Conservation (phyloP, 371 early-diverging fungal species). For the Rhizomucor miehei region DNA sequence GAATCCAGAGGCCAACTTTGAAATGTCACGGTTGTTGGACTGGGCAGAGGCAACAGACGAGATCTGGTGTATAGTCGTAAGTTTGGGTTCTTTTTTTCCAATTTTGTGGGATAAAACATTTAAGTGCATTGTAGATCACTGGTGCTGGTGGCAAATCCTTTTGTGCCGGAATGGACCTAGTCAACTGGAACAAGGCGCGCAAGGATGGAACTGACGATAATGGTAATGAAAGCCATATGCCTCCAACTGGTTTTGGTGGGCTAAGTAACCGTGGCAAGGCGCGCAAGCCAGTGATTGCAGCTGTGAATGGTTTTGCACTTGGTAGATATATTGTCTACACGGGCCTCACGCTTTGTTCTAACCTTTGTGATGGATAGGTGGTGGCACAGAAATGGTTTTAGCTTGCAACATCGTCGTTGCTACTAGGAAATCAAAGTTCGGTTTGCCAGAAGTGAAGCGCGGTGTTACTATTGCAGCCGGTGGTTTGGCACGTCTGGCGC, state of each 20-base stretch:
- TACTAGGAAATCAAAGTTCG: conserved; percentile 40
- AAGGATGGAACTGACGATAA: conserved; percentile 3
- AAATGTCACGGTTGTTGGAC: conserved; percentile 33
- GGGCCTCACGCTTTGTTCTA: neutral
- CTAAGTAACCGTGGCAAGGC: conserved; percentile 34
- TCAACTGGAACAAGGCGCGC: conserved; percentile 24
- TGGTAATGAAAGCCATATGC: conserved; percentile 12
- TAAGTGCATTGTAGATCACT: conserved; percentile 30
- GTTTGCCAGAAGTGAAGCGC: conserved; percentile 48
- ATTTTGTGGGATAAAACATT: neutral
- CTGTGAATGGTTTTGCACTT: conserved; percentile 48
- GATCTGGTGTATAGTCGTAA: conserved; percentile 48
- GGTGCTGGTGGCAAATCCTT: conserved; percentile 48
- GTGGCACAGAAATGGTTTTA: conserved; percentile 45
- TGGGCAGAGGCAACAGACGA: conserved; percentile 45
- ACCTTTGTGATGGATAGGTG: conserved; percentile 17
- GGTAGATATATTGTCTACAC: conserved; percentile 11
- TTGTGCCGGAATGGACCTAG: conserved; percentile 50
- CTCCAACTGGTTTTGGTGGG: conserved; percentile 46
- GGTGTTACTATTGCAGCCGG: conserved; percentile 48
- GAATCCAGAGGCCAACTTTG: conserved; percentile 38
- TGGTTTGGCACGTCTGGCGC: conserved; percentile 40
- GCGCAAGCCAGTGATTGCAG: conserved; percentile 51
- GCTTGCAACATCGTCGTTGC: conserved; percentile 51
- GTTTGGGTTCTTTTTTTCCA: neutral